A percentile compares a stretch with the other conserved stretches of the same genome.
Conservation (phyloP, 192 early-diverging fungal genomes). For the Umbelopsis isabellina region DNA sequence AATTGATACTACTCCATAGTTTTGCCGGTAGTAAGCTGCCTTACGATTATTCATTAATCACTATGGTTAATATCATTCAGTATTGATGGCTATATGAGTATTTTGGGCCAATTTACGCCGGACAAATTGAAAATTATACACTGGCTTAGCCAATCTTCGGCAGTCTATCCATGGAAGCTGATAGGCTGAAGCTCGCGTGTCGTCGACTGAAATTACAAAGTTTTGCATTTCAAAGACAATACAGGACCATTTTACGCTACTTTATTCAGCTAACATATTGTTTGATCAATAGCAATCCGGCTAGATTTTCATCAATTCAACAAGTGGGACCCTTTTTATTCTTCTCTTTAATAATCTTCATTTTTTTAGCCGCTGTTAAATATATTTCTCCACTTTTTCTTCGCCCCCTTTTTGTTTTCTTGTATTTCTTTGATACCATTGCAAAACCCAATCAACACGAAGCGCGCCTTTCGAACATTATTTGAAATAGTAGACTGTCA, state of each 20-base stretch:
- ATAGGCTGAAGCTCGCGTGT: constrained; percentile 9
- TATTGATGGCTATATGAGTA: neutral
- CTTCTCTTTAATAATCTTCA: too few relatives aligned
- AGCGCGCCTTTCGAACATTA: neutral
- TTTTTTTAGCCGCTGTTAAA: neutral
- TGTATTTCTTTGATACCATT: neutral
- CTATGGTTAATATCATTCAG: constrained; percentile 2
- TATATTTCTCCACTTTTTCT: neutral
- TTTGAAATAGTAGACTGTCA: constrained; percentile 33
- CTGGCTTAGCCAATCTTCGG: neutral
- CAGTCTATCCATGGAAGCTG: neutral
- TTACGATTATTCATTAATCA: too few relatives aligned
- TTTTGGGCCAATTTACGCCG: constrained; percentile 10
- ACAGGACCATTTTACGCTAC: too few relatives aligned
- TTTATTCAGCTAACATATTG: too few relatives aligned
- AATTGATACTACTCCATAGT: too few relatives aligned
- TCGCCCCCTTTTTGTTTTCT: neutral
- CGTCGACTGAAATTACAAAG: neutral
- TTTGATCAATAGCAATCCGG: too few relatives aligned
- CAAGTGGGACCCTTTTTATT: neutral
- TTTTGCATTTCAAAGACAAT: neutral
- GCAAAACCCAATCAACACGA: neutral
- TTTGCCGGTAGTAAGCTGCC: too few relatives aligned
- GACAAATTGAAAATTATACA: constrained; percentile 15
- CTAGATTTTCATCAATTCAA: neutral